These are phyloP conservation scores for Dactylis glomerata DNA, from an alignment of 176 grass and related monocot genomes.

Conservation along the genomic window DNA sequence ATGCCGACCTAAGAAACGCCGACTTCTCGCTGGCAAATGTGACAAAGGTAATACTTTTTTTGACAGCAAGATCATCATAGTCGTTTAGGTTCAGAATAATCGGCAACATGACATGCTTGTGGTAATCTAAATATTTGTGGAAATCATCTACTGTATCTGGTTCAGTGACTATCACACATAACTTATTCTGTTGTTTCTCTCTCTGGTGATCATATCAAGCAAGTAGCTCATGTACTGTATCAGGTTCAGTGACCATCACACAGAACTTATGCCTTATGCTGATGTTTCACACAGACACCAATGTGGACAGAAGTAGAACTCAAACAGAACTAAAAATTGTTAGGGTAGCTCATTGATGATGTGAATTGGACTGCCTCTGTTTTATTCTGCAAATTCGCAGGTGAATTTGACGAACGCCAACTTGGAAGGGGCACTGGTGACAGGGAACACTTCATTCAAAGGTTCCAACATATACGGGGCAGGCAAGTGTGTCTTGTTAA, in stretches of 20 bases:
- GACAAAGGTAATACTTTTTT: conserved; percentile 65
- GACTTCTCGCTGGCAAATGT: conserved; percentile 77
- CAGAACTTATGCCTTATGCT: no score
- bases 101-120: not conserved
- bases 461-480: conserved; percentile 67
- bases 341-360: no score
- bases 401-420: conserved; percentile 60
- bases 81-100: not conserved
- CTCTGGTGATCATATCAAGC: no score
- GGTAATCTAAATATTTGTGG: not conserved
- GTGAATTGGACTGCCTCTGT: no score
- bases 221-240: no score
- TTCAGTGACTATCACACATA: not conserved
- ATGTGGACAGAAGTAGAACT: no score
- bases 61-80: not conserved
- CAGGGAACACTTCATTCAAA: conserved; percentile 69
- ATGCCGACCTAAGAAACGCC: conserved; percentile 57
- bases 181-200: no score
- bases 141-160: not conserved
- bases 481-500: conserved; percentile 28
- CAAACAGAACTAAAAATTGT: no score
- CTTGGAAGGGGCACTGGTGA: no score
- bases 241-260: not conserved
- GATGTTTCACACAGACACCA: no score
- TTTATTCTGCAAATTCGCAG: no score